Conservation (phyloP, 2,329 filamentous ascomycete species). For the Paramyrothecium sp. region DNA sequence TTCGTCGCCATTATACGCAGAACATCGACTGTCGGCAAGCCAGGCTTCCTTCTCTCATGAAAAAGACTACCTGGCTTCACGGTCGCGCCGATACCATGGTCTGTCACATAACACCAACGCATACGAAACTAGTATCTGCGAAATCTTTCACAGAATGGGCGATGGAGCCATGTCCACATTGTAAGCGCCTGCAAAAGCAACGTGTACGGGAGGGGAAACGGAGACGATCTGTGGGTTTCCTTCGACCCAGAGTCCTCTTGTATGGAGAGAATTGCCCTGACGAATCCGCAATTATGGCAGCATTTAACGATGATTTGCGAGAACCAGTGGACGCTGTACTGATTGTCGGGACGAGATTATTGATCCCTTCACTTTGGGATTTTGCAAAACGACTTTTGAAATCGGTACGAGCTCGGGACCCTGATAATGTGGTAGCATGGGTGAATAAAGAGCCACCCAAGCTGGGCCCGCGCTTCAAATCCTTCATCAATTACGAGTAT, state of each 20-base stretch:
- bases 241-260: background rate
- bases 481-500: conserved; percentile 1
- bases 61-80: conserved; percentile 4
- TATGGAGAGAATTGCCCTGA: conserved; percentile 3
- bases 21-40: conserved; percentile 5
- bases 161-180: background rate
- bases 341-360: conserved; percentile 1
- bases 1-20: conserved; percentile 1
- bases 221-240: background rate
- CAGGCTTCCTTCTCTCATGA: conserved; percentile 3
- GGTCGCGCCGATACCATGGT: conserved; percentile 3
- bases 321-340: conserved; percentile 1
- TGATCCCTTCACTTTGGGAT: background rate
- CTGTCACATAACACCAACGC: conserved; percentile 1
- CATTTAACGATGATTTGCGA: background rate
- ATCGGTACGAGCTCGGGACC: background rate
- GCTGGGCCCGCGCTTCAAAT: background rate
- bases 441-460: background rate
- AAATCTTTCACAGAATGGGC: background rate
- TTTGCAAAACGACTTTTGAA: background rate
- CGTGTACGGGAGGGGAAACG: background rate
- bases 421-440: background rate
- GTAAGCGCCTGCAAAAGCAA: background rate
- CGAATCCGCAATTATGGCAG: background rate
- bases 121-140: background rate